Evolutionary conservation across 352 stramenopile species (phyloP).

Genomic region (Pythium volutum): DNA sequence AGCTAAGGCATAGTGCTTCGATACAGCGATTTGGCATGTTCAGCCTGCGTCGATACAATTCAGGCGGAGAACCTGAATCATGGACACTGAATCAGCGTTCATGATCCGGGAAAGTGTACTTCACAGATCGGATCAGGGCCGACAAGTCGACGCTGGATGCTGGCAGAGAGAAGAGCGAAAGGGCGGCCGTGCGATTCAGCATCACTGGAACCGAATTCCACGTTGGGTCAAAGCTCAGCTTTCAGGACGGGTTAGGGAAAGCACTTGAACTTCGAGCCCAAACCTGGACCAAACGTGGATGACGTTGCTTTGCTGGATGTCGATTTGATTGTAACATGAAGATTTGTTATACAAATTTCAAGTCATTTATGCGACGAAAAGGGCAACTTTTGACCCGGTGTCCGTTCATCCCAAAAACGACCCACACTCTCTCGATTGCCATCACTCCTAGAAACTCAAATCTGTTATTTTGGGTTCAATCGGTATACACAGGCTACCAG

Average conservation of each 20-base stretch:
- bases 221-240: background rate
- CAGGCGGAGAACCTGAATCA: too few species aligned
- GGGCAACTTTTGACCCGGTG: background rate
- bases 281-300: background rate
- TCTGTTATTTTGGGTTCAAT: too few species aligned
- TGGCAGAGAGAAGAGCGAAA: too few species aligned
- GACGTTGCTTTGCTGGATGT: slow-evolving; percentile 6
- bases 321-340: slow-evolving; percentile 6
- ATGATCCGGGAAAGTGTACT: too few species aligned
- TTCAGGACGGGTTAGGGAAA: slow-evolving; percentile 11
- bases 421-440: slow-evolving; percentile 3
- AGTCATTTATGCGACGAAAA: background rate
- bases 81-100: too few species aligned
- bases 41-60: too few species aligned
- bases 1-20: too few species aligned
- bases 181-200: too few species aligned
- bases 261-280: slow-evolving; percentile 8
- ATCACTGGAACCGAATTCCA: background rate
- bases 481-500: too few species aligned
- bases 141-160: too few species aligned
- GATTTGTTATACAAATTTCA: slow-evolving; percentile 8
- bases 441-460: background rate
- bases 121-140: too few species aligned
- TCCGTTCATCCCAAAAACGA: slow-evolving; percentile 6
- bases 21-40: too few species aligned